Percentiles rank a stretch among this genome's conserved stretches.
These are phyloP conservation scores for Pisolithus albus DNA, from an alignment of 768 basidiomycete genomes.

Conservation along the genomic window DNA sequence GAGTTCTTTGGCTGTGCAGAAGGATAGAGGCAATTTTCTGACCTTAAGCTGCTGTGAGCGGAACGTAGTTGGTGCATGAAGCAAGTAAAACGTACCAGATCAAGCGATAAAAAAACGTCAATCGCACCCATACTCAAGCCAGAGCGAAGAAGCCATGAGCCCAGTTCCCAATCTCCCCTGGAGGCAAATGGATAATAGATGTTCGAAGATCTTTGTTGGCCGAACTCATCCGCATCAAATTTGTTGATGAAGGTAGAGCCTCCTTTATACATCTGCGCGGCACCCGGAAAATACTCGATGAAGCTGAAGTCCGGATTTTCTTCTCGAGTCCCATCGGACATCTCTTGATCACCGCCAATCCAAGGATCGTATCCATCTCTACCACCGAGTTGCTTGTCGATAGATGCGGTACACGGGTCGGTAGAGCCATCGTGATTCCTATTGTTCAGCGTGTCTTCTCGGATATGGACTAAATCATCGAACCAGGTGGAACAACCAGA, in stretches of 20 bases:
- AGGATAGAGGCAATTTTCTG: constrained; percentile 19
- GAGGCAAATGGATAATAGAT: constrained; percentile 28
- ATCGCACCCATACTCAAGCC: constrained; percentile 25
- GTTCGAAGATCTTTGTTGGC: constrained; percentile 14
- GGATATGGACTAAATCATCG: too few relatives aligned
- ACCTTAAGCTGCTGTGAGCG: constrained; percentile 13
- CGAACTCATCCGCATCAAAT: constrained; percentile 21
- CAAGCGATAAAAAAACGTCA: constrained; percentile 22
- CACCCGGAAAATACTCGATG: not conserved
- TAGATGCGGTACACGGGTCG: too few relatives aligned
- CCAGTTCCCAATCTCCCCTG: constrained; percentile 28
- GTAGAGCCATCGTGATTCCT: too few relatives aligned
- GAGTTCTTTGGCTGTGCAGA: constrained; percentile 22
- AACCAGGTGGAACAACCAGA: too few relatives aligned
- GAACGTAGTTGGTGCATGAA: not conserved
- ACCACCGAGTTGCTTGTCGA: too few relatives aligned
- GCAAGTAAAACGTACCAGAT: constrained; percentile 14
- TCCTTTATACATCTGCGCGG: not conserved
- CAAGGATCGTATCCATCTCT: too few relatives aligned
- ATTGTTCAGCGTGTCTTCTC: too few relatives aligned
- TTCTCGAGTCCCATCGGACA: too few relatives aligned
- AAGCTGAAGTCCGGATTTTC: not conserved
- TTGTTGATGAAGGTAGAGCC: constrained; percentile 19
- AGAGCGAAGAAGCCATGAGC: constrained; percentile 21
- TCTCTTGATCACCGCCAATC: too few relatives aligned